These are phyloP conservation scores for Nakataea oryzae DNA, from an alignment of 2,329 filamentous ascomycete genomes.

Conservation along the genomic window DNA sequence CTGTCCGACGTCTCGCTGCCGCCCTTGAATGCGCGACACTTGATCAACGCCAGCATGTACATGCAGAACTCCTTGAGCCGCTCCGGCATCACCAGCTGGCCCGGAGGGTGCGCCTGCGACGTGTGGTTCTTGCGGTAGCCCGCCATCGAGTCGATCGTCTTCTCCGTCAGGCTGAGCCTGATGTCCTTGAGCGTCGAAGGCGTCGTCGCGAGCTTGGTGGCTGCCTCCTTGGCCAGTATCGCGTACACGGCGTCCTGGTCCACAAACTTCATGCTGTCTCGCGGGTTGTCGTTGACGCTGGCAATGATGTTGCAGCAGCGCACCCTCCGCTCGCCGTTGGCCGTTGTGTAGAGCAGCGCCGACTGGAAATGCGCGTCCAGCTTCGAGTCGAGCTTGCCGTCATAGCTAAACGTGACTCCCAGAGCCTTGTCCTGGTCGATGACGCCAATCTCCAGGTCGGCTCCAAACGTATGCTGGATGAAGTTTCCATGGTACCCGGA, in stretches of 20 bases:
- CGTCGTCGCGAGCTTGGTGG: conserved; percentile 63
- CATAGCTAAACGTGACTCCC: conserved; percentile 84
- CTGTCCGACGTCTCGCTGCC: conserved; percentile 86
- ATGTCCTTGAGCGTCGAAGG: conserved; percentile 76
- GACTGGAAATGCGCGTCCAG: conserved; percentile 97
- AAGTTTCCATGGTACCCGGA: conserved; percentile 95
- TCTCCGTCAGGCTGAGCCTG: conserved; percentile 72
- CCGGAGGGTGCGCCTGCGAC: conserved; percentile 69
- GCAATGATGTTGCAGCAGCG: conserved; percentile 90
- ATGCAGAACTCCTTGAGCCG: conserved; percentile 94
- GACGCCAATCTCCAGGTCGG: conserved; percentile 86
- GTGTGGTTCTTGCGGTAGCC: conserved; percentile 90
- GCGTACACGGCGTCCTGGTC: conserved; percentile 90
- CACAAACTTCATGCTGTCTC: conserved; percentile 82
- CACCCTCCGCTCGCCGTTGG: conserved; percentile 78
- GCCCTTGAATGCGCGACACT: conserved; percentile 87
- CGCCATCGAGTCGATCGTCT: conserved; percentile 84
- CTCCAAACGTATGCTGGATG: conserved; percentile 87
- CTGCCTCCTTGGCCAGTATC: conserved; percentile 87
- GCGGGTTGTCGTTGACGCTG: conserved; percentile 74
- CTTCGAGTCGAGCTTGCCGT: conserved; percentile 94
- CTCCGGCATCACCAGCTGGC: conserved; percentile 90
- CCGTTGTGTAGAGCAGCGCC: conserved; percentile 87
- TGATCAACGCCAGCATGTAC: conserved; percentile 85
- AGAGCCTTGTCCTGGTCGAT: conserved; percentile 92